Conservation (phyloP, 1,284 basidiomycete genomes). For the Ustilago bromivora region DNA sequence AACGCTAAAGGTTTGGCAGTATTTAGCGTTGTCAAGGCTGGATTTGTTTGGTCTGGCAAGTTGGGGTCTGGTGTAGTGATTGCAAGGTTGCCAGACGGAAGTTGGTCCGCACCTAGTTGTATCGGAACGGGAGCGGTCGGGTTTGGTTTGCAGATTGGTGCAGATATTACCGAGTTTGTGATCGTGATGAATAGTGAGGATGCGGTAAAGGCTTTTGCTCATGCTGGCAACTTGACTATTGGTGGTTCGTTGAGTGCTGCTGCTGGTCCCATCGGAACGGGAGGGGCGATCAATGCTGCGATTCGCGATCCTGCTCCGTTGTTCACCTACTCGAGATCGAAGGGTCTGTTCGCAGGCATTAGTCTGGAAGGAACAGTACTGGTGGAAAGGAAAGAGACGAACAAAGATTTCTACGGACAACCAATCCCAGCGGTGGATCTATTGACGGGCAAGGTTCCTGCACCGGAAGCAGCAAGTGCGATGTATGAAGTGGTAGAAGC, state of each 20-base stretch:
- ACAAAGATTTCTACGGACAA: conserved; percentile 89
- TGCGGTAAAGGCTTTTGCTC: conserved; percentile 91
- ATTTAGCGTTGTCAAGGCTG: conserved; percentile 86
- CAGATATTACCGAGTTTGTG: conserved; percentile 74
- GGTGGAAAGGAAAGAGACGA: conserved; percentile 88
- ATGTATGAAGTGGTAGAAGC: conserved; percentile 94
- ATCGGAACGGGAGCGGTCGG: conserved; percentile 92
- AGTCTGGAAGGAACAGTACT: conserved; percentile 94
- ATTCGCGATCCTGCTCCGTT: conserved; percentile 93
- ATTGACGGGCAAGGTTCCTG: conserved; percentile 89
- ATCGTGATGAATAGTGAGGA: conserved; percentile 97
- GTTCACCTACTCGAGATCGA: conserved; percentile 96
- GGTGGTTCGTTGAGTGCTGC: conserved; percentile 73
- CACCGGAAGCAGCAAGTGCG: conserved; percentile 91
- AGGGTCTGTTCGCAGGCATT: conserved; percentile 93
- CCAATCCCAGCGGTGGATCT: conserved; percentile 89
- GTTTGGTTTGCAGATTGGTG: conserved; percentile 91
- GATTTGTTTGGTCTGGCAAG: conserved; percentile 96
- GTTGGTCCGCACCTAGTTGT: conserved; percentile 96
- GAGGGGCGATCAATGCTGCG: conserved; percentile 87
- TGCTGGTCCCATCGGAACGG: conserved; percentile 85
- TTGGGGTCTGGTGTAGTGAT: conserved; percentile 94
- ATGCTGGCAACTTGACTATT: conserved; percentile 95
- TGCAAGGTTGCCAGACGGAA: conserved; percentile 92
- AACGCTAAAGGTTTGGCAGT: conserved; percentile 86